A percentile compares a stretch with the other conserved stretches of the same genome.
These are phyloP conservation scores for Candida odintsovae DNA, from an alignment of 805 yeast species.

Conservation along the genomic window DNA sequence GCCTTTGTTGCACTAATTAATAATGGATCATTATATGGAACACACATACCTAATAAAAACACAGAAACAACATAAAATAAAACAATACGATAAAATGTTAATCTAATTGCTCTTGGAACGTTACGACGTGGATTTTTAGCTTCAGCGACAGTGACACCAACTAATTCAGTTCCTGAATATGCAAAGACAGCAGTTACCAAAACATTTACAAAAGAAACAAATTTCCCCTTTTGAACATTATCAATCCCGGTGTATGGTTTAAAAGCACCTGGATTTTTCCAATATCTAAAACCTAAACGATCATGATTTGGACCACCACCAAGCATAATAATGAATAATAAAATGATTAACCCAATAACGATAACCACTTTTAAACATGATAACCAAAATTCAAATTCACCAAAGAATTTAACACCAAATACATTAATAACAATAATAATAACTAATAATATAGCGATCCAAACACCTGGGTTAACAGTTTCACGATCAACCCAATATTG, in stretches of 20 bases:
- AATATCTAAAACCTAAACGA: constrained; percentile 66
- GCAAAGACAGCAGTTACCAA: constrained; percentile 66
- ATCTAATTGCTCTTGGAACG: constrained; percentile 65
- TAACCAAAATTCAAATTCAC: constrained; percentile 51
- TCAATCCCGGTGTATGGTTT: constrained; percentile 37
- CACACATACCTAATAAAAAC: constrained; percentile 62
- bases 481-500: constrained; percentile 42
- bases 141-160: constrained; percentile 73
- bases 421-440: constrained; percentile 43
- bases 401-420: constrained; percentile 49
- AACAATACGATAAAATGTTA: constrained; percentile 64
- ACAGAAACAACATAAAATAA: constrained; percentile 59
- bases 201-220: constrained; percentile 56
- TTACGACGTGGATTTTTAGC: constrained; percentile 61
- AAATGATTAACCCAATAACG: constrained; percentile 55
- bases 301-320: constrained; percentile 80
- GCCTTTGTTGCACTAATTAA: constrained; percentile 43
- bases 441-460: constrained; percentile 37
- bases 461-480: constrained; percentile 43
- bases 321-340: constrained; percentile 57
- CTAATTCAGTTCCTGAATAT: constrained; percentile 62
- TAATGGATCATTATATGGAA: constrained; percentile 48
- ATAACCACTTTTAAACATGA: constrained; percentile 47
- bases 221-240: constrained; percentile 44
- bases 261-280: constrained; percentile 67